Conservation (phyloP, 2,329 filamentous ascomycete species). For the Ophiognomonia clavigignenti-juglandacearum region DNA sequence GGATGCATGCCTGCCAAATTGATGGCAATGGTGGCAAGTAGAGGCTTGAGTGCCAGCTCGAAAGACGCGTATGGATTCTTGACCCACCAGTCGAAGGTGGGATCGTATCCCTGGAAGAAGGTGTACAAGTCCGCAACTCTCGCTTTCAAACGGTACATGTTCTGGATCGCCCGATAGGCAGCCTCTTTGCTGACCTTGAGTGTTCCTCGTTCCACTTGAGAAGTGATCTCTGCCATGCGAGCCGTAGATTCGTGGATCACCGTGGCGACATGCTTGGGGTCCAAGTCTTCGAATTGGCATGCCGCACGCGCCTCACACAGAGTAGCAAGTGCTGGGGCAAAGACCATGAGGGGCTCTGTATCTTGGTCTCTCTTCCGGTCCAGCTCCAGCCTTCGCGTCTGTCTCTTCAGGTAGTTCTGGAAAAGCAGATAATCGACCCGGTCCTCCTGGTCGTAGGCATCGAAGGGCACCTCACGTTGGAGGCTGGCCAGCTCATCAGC, state of each 20-base stretch:
- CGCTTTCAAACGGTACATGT: conserved; percentile 32
- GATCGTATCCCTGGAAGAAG: conserved; percentile 53
- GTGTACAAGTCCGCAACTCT: conserved; percentile 41
- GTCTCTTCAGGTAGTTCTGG: conserved; percentile 38
- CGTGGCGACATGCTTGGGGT: conserved; percentile 37
- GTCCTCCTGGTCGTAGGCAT: conserved; percentile 34
- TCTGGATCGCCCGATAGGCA: conserved; percentile 42
- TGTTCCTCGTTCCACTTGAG: conserved; percentile 29
- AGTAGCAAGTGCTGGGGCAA: conserved; percentile 33
- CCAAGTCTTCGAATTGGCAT: conserved; percentile 31
- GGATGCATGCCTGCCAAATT: conserved; percentile 39
- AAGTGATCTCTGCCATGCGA: conserved; percentile 27
- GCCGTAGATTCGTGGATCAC: conserved; percentile 32
- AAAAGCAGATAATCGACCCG: conserved; percentile 46
- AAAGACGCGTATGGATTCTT: conserved; percentile 37
- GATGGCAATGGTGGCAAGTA: conserved; percentile 33
- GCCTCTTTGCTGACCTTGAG: conserved; percentile 34
- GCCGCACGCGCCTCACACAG: conserved; percentile 45
- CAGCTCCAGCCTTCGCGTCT: conserved; percentile 32
- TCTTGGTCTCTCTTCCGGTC: conserved; percentile 31
- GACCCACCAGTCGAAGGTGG: conserved; percentile 54
- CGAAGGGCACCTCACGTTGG: conserved; percentile 26
- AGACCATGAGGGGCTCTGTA: conserved; percentile 38
- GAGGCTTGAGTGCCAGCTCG: conserved; percentile 28
- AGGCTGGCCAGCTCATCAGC: conserved; percentile 33